Evolutionary conservation across 352 stramenopile species (phyloP).

Genomic region (Pythium grandisporangium): DNA sequence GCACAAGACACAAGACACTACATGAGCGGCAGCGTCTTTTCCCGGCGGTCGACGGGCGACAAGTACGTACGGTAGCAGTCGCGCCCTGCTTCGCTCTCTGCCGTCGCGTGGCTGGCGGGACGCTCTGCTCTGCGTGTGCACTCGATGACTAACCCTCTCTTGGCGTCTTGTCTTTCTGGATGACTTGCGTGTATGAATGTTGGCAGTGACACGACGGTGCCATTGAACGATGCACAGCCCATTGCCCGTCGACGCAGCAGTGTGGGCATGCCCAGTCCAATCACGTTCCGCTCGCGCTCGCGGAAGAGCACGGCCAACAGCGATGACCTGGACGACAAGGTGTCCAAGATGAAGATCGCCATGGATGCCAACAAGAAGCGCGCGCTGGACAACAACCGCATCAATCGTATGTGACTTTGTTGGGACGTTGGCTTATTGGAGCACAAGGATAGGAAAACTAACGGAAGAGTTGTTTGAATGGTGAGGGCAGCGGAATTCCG

Average conservation of each 20-base stretch:
- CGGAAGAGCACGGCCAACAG: slow-evolving; percentile 41
- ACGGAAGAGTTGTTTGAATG: slow-evolving; percentile 1
- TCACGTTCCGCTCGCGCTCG: slow-evolving; percentile 23
- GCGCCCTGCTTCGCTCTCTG: too few relatives aligned
- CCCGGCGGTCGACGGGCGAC: too few relatives aligned
- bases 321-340: slow-evolving; percentile 51
- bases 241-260: slow-evolving; percentile 3
- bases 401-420: slow-evolving; percentile 31
- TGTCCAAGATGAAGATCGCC: slow-evolving; percentile 59
- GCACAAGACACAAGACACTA: too few relatives aligned
- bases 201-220: slow-evolving; percentile 18
- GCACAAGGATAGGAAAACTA: slow-evolving; percentile 1
- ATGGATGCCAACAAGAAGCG: slow-evolving; percentile 47
- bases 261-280: slow-evolving; percentile 4
- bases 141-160: neutral
- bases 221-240: slow-evolving; percentile 20
- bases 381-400: slow-evolving; percentile 31
- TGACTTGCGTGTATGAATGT: neutral
- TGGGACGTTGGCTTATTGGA: too few relatives aligned
- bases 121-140: neutral
- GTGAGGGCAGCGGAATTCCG: slow-evolving; percentile 36
- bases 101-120: too few relatives aligned
- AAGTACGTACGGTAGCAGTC: too few relatives aligned
- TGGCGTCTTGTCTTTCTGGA: neutral
- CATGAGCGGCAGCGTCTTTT: too few relatives aligned